Conservation (phyloP, 1,284 basidiomycete genomes). For the Puccinia triticina region DNA sequence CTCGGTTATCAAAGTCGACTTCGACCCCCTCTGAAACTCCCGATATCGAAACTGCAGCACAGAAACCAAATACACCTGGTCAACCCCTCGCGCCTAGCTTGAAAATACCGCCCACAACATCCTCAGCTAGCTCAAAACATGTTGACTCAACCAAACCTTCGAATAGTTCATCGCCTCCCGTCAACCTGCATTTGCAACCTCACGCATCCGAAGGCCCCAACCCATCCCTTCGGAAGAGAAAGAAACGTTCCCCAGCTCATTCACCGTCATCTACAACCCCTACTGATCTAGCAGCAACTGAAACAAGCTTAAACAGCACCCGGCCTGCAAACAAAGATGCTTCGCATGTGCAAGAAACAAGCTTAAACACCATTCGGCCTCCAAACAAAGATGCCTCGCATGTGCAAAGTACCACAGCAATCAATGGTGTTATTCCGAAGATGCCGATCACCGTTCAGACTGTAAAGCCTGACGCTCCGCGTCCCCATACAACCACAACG, state of each 20-base stretch:
- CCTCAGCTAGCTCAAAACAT: background rate
- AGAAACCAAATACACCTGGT: background rate
- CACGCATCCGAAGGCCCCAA: background rate
- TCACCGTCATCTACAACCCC: background rate
- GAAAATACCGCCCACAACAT: background rate
- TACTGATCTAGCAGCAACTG: background rate
- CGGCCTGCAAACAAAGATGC: too few species aligned
- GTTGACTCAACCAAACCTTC: background rate
- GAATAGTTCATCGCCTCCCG: background rate
- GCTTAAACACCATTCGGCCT: background rate
- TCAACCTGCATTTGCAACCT: background rate
- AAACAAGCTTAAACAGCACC: background rate
- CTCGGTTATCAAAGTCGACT: conserved; percentile 35
- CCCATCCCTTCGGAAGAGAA: background rate
- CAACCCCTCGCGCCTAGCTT: background rate
- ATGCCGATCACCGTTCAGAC: background rate
- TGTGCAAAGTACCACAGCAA: background rate
- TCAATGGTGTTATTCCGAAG: background rate
- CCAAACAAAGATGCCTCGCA: background rate
- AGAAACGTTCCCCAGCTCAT: background rate
- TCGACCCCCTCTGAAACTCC: background rate
- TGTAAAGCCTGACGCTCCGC: background rate
- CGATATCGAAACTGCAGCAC: background rate
- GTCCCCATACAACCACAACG: background rate
- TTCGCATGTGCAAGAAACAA: background rate